Conservation (phyloP, 2,329 filamentous ascomycete genomes). For the Cercospora berteroae region DNA sequence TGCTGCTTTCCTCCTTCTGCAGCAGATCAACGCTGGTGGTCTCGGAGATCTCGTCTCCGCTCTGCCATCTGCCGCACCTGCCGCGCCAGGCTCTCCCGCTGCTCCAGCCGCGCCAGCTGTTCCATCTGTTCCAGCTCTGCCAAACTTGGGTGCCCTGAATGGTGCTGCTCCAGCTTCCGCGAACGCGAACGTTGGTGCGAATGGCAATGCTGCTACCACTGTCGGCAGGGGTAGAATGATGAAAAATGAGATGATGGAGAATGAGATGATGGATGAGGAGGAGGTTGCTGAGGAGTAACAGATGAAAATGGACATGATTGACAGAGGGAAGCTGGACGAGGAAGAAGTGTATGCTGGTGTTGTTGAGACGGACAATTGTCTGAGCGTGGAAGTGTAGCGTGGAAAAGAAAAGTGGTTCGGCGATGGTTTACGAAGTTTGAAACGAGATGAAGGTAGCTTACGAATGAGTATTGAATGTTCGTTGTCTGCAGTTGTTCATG, state of each 20-base stretch:
- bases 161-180: not conserved
- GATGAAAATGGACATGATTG: not conserved
- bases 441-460: not conserved
- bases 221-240: not conserved
- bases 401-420: not conserved
- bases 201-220: not conserved
- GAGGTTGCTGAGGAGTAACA: not conserved
- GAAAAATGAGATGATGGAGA: not conserved
- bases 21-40: constrained; percentile 12
- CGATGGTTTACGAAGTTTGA: not conserved
- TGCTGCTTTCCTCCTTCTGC: constrained; percentile 14
- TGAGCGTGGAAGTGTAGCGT: not conserved
- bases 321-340: not conserved
- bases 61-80: not conserved
- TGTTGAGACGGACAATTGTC: not conserved
- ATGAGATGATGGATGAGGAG: not conserved
- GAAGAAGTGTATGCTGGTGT: not conserved
- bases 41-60: not conserved
- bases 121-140: not conserved
- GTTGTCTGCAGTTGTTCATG: not conserved
- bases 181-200: not conserved
- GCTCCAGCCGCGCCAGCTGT: not conserved
- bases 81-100: not conserved
- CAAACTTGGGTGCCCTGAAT: not conserved
- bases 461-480: not conserved